phyloP scores from a whole-genome alignment of 2,329 filamentous ascomycete species.

The Paecilomyces formosus region DNA sequence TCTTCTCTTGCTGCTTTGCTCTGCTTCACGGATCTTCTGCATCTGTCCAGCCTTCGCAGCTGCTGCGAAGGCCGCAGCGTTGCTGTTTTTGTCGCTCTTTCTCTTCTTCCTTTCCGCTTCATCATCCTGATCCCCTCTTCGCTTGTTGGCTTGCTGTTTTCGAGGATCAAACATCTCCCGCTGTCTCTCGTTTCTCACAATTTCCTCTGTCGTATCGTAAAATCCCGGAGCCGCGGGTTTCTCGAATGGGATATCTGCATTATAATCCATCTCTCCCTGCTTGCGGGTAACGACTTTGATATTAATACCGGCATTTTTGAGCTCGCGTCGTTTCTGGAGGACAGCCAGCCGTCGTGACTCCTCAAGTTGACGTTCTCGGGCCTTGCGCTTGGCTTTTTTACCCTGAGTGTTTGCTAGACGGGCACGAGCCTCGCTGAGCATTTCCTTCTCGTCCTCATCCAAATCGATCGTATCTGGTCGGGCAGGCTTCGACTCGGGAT shows the following conservation, averaged over 20 bases:
- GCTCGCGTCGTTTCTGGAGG: constrained; percentile 87
- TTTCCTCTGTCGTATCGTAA: constrained; percentile 84
- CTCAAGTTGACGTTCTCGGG: constrained; percentile 87
- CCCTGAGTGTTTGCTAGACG: constrained; percentile 96
- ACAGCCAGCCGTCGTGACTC: constrained; percentile 85
- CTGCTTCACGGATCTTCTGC: constrained; percentile 90
- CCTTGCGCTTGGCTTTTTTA: constrained; percentile 98
- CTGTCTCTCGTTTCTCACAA: constrained; percentile 71
- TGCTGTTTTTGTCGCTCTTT: constrained; percentile 78
- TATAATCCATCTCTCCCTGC: constrained; percentile 98
- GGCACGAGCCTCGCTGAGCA: constrained; percentile 94
- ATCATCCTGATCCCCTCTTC: constrained; percentile 85
- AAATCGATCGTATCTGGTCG: constrained; percentile 95
- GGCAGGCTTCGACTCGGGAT: constrained; percentile 92
- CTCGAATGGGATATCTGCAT: constrained; percentile 96
- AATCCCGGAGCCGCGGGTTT: constrained; percentile 84
- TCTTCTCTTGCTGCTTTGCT: constrained; percentile 90
- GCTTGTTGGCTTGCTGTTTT: constrained; percentile 85
- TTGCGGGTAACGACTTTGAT: constrained; percentile 90
- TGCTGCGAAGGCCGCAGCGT: constrained; percentile 70
- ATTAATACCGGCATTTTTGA: constrained; percentile 97
- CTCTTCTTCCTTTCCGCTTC: constrained; percentile 71
- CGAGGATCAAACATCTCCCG: constrained; percentile 82
- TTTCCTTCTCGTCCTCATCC: constrained; percentile 98
- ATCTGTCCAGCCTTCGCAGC: constrained; percentile 89